Base-by-base conservation (phyloP, 805 yeast species). In the Candida jianshihensis region DNA sequence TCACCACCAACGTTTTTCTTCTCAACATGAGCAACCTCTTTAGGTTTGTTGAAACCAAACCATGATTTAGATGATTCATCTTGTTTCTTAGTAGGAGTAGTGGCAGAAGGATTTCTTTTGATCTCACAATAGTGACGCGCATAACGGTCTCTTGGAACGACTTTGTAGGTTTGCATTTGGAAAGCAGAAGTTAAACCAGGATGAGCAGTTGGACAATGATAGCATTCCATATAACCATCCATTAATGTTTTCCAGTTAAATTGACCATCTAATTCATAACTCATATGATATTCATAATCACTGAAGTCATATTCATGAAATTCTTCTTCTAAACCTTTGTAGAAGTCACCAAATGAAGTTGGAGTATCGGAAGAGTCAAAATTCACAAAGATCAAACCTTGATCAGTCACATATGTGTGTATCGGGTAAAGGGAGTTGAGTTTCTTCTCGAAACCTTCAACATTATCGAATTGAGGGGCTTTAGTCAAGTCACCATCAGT, bases 221-320 rank as follows among this genome's bases (percentile, higher is more conserved):
- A 75, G 47, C 81, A 75, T 56, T 75, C 81, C 59, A 75, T 80
- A 57, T 75, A 75, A 8, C 82, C 81, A 47, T 75, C 81, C 79
- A 75, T 74, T 41, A 75, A 62, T 5, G 81, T 75, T 48, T 75
- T 75, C 81, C 82, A 75, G 59, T 75, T 75, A 61, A 75, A 75
- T 48, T 71, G 60, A 34, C 82, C 81, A 44, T 74, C 79, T 31
- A 75, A 63, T 51, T 75, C 81, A 46, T 75, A 75, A 13, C 78
- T 70, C 80, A 75, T 73, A 56, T 75, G 74, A 57, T 74, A 75
- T 45, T 75, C 80, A 47, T 75, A 75, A 53, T 75, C 81, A 21
- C 63, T 56, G 48, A 75, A 75, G 51, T 75, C 81, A 49, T 63
- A 75, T 54, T 75, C 82, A 36, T 64, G 61, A 69, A 73, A 61